Base-by-base conservation (phyloP, 768 basidiomycete genomes). In the Russula dissimulans region DNA sequence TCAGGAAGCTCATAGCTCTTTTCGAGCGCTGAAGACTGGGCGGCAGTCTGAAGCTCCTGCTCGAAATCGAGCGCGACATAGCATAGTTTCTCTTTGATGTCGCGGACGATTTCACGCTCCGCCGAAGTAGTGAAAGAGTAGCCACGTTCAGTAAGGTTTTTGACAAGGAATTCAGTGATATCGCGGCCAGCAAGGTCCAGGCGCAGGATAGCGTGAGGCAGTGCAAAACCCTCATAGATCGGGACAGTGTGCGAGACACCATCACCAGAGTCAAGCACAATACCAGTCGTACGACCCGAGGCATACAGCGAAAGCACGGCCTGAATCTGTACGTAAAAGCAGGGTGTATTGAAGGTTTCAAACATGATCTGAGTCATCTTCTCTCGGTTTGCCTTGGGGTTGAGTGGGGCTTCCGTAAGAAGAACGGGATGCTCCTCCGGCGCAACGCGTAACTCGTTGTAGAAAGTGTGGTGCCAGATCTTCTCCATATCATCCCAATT, bases 401-500 rank as follows among this genome's bases (percentile, higher is more conserved):
- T 86, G 36, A 86, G 77, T 31, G 86, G 86, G 49, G 86, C 85
- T 70, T 86, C 85, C 48, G 86, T 86, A 65, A 86, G 77, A 7
- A 86, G 73, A 65, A 87, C 81, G 38, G 85, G 86, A 73, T 86
- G 86, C 69, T 87, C 86, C 70, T 87, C 86, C 10, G 85, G 85
- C 3, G 86, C 86, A 59, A 87, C 85, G 71, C 86, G 85, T 61
- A 87, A 79, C 69, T 87, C 86, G 69, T 87, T 87, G 76, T 86
- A 95, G 76, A 95, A 95, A 36, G 93, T 94, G 79, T 95, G 92
- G 74, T 94, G 91, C 92, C 92, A 95, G 73, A 95, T 95, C 78
- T 95, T 94, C 79, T 95, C 94, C 92, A 95, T 95, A 76, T 95
- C 93, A 69, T 95, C 94, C 94, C 94, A 97, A 84, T 97, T 94